These are phyloP conservation scores for Camelina sativa DNA, from an alignment of 345 rosid species.

Conservation along the genomic window DNA sequence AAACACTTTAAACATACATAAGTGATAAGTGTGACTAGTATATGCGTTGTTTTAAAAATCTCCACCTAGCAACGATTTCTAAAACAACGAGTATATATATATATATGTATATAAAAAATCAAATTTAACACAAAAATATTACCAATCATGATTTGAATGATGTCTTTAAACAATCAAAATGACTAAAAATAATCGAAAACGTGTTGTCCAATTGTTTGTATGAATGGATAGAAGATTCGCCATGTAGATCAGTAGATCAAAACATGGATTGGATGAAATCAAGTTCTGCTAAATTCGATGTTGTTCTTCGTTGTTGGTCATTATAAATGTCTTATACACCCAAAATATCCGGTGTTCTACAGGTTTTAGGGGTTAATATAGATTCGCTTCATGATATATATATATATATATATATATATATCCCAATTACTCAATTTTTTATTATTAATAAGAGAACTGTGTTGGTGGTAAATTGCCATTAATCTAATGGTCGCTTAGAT, in stretches of 20 bases:
- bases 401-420: not conserved
- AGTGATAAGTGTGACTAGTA: not conserved
- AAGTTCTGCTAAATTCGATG: too few species aligned
- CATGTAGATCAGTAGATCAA: not conserved
- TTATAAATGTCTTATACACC: not conserved
- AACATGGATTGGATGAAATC: not conserved
- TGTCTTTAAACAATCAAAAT: not conserved
- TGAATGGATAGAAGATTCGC: not conserved
- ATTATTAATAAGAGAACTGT: not conserved
- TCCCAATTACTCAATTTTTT: not conserved
- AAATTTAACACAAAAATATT: not conserved
- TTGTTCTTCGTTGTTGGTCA: too few species aligned
- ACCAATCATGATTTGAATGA: not conserved
- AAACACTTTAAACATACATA: too few species aligned
- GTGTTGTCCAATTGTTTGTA: too few species aligned
- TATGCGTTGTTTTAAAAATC: not conserved
- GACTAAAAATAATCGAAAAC: too few species aligned
- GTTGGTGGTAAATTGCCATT: not conserved
- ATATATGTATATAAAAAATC: not conserved
- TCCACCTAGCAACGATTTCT: too few species aligned
- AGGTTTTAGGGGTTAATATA: not conserved
- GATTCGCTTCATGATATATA: not conserved
- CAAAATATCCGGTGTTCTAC: not conserved
- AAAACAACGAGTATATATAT: too few species aligned
- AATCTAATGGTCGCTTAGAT: not conserved